phyloP scores from a whole-genome alignment of 2,329 filamentous ascomycete species.

The Teratosphaeriaceae sp. region DNA sequence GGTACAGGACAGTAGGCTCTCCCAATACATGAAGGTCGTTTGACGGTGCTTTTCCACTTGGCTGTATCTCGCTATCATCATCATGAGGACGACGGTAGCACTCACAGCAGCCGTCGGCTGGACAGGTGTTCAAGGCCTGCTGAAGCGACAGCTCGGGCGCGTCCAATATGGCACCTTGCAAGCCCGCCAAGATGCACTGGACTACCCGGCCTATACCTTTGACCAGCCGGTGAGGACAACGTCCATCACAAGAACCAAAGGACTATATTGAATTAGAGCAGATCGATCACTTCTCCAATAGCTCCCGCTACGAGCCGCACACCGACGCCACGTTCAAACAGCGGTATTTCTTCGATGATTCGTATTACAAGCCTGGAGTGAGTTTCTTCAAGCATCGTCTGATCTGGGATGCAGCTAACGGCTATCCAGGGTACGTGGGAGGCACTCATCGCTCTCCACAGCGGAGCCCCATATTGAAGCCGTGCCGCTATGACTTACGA shows the following conservation, averaged over 20 bases:
- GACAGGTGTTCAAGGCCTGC: background rate
- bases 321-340: slow-evolving; percentile 60
- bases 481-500: too few relatives aligned
- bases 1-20: too few relatives aligned
- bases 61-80: too few relatives aligned
- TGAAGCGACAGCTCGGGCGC: background rate
- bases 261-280: slow-evolving; percentile 3
- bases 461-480: too few relatives aligned
- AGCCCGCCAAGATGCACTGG: background rate
- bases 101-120: background rate
- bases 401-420: too few relatives aligned
- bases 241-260: too few relatives aligned
- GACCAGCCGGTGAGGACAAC: slow-evolving; percentile 1
- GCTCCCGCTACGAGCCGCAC: slow-evolving; percentile 69
- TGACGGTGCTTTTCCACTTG: too few relatives aligned
- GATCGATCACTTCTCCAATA: slow-evolving; percentile 78
- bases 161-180: background rate
- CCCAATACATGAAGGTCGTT: too few relatives aligned
- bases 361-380: slow-evolving; percentile 65
- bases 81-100: background rate
- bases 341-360: slow-evolving; percentile 76
- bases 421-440: too few relatives aligned
- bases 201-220: slow-evolving; percentile 3
- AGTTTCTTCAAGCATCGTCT: too few relatives aligned
- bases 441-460: too few relatives aligned